phyloP scores from a whole-genome alignment of 2,329 filamentous ascomycete genomes.

The Davidsoniella eucalypti region DNA sequence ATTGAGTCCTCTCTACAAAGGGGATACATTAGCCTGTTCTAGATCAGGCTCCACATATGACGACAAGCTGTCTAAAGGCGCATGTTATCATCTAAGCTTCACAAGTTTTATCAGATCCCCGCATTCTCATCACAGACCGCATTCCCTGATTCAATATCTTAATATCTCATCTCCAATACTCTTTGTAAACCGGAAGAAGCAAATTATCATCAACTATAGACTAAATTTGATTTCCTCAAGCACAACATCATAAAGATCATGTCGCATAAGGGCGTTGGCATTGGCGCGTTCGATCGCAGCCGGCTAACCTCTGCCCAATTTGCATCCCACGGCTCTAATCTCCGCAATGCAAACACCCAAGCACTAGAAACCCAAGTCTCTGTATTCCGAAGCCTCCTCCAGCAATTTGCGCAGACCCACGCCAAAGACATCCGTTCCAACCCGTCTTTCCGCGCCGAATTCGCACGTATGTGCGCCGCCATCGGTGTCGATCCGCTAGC shows the following conservation, averaged over 20 bases:
- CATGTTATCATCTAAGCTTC: background rate
- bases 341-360: constrained; percentile 70
- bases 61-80: background rate
- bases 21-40: constrained; percentile 6
- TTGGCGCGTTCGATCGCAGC: constrained; percentile 76
- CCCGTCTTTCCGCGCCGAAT: constrained; percentile 87
- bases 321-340: constrained; percentile 70
- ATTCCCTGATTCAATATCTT: too few relatives aligned
- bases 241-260: too few relatives aligned
- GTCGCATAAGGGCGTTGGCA: constrained; percentile 71
- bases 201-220: background rate
- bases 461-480: constrained; percentile 93
- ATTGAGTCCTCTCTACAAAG: background rate
- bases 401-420: constrained; percentile 91
- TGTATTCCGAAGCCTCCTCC: constrained; percentile 86
- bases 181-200: background rate
- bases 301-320: constrained; percentile 77
- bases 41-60: constrained; percentile 5
- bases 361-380: constrained; percentile 85
- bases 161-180: too few relatives aligned
- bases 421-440: constrained; percentile 91
- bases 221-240: too few relatives aligned
- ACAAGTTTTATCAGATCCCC: background rate
- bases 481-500: constrained; percentile 93
- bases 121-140: too few relatives aligned